Evolutionary conservation across 805 yeast genomes (phyloP).

Genomic region (Torulaspora quercuum): DNA sequence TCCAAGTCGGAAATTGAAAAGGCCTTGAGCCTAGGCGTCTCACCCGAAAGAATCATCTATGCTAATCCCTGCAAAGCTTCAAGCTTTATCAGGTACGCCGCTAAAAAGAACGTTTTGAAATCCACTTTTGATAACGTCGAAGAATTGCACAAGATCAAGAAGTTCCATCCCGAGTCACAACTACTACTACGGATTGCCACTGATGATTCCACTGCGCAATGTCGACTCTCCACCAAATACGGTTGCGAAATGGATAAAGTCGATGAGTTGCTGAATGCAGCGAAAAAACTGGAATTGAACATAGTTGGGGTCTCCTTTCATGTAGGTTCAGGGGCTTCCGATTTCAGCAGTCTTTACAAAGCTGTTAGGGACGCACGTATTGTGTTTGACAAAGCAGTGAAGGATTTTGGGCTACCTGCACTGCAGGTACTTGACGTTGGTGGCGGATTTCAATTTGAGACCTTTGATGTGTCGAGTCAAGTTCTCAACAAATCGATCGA

Average conservation of each 20-base stretch:
- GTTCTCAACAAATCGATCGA: constrained; percentile 56
- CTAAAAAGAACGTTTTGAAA: constrained; percentile 50
- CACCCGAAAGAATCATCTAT: constrained; percentile 68
- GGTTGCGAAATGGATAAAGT: constrained; percentile 69
- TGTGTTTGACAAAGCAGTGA: constrained; percentile 59
- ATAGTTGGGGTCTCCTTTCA: constrained; percentile 91
- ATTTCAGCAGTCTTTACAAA: constrained; percentile 57
- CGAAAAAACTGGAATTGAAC: constrained; percentile 56
- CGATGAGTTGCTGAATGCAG: constrained; percentile 53
- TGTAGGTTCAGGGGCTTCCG: constrained; percentile 90
- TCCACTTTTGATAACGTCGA: constrained; percentile 89
- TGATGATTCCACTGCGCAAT: constrained; percentile 82
- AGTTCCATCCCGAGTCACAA: constrained; percentile 64
- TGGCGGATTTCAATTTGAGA: constrained; percentile 77
- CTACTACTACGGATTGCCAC: constrained; percentile 80
- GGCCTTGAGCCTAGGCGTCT: constrained; percentile 59
- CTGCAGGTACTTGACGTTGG: constrained; percentile 77
- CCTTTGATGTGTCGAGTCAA: constrained; percentile 56
- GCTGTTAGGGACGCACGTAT: constrained; percentile 69
- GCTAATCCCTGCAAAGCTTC: constrained; percentile 94
- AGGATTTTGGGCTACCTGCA: constrained; percentile 41
- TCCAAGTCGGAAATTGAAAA: constrained; percentile 76
- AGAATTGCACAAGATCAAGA: constrained; percentile 71
- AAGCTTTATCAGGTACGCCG: constrained; percentile 73
- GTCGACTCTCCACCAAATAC: constrained; percentile 82